Conservation (phyloP, 768 basidiomycete species). For the Xerocomus potaroensis region DNA sequence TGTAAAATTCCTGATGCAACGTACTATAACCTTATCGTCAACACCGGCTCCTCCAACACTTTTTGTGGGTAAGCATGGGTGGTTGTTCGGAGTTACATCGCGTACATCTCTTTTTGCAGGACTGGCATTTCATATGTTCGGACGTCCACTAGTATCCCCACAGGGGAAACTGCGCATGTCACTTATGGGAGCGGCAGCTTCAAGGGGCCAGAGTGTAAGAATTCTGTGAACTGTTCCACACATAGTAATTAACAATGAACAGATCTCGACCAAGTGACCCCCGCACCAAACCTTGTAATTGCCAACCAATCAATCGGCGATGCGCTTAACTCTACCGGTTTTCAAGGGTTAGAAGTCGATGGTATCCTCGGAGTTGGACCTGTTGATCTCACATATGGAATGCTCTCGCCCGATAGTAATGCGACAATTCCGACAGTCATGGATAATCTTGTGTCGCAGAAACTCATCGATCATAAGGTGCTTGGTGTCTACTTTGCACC, state of each 20-base stretch:
- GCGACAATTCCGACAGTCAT: slow-evolving; percentile 20
- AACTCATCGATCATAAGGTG: slow-evolving; percentile 9
- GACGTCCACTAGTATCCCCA: slow-evolving; percentile 17
- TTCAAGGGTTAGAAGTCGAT: slow-evolving; percentile 18
- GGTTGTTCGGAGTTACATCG: background rate
- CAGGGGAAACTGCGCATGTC: slow-evolving; percentile 9
- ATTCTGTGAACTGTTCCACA: background rate
- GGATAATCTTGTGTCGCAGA: slow-evolving; percentile 18
- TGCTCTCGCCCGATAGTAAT: background rate
- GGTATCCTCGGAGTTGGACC: slow-evolving; percentile 25
- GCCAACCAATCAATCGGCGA: slow-evolving; percentile 25
- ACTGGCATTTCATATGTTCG: slow-evolving; percentile 10
- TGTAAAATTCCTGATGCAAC: too few relatives aligned
- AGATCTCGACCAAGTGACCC: slow-evolving; percentile 21
- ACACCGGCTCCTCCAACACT: slow-evolving; percentile 28
- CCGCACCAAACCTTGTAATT: slow-evolving; percentile 20
- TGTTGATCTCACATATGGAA: slow-evolving; percentile 8
- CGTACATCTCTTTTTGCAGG: slow-evolving; percentile 4
- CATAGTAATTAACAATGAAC: background rate
- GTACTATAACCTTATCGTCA: slow-evolving; percentile 24
- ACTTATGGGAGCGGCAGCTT: slow-evolving; percentile 10
- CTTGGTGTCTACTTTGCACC: slow-evolving; percentile 21
- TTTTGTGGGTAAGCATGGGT: slow-evolving; percentile 12
- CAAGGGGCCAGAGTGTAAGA: slow-evolving; percentile 34
- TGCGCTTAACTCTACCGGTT: slow-evolving; percentile 7